Percentiles rank a stretch among this genome's conserved stretches.
These are phyloP conservation scores for Podospora sp. DNA, from an alignment of 495 filamentous ascomycete genomes.

Conservation along the genomic window DNA sequence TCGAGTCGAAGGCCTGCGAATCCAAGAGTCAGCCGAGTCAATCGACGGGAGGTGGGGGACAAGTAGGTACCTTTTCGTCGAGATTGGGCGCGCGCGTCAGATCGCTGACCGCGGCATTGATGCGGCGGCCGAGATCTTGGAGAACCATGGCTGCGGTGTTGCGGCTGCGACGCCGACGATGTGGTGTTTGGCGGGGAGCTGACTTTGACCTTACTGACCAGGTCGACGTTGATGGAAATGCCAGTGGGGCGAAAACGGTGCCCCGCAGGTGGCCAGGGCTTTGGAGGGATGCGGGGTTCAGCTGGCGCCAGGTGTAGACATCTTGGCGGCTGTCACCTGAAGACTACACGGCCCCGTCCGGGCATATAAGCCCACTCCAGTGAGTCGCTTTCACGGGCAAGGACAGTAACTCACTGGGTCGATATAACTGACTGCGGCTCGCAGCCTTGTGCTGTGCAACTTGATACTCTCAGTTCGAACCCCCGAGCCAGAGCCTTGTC, in stretches of 20 bases:
- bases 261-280: slow-evolving; percentile 2
- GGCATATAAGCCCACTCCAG: too few relatives aligned
- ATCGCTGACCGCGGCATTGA: slow-evolving; percentile 94
- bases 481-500: too few relatives aligned
- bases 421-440: too few relatives aligned
- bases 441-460: too few relatives aligned
- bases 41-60: too few relatives aligned
- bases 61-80: slow-evolving; percentile 78
- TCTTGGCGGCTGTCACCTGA: not conserved
- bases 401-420: too few relatives aligned
- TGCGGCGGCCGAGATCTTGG: slow-evolving; percentile 96
- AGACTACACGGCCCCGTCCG: too few relatives aligned
- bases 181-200: slow-evolving; percentile 7
- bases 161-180: slow-evolving; percentile 23
- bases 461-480: too few relatives aligned
- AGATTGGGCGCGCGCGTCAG: slow-evolving; percentile 88
- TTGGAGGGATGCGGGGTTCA: not conserved
- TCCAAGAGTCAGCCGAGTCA: slow-evolving; percentile 11
- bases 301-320: not conserved
- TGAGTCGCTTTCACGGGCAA: too few relatives aligned
- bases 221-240: slow-evolving; percentile 7
- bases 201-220: not conserved
- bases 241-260: not conserved
- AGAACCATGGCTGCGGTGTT: slow-evolving; percentile 75
- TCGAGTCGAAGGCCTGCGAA: slow-evolving; percentile 85